A percentile compares a stretch with the other conserved stretches of the same genome.
phyloP scores from a whole-genome alignment of 306 rosid genomes.

The Dicorynia guianensis region DNA sequence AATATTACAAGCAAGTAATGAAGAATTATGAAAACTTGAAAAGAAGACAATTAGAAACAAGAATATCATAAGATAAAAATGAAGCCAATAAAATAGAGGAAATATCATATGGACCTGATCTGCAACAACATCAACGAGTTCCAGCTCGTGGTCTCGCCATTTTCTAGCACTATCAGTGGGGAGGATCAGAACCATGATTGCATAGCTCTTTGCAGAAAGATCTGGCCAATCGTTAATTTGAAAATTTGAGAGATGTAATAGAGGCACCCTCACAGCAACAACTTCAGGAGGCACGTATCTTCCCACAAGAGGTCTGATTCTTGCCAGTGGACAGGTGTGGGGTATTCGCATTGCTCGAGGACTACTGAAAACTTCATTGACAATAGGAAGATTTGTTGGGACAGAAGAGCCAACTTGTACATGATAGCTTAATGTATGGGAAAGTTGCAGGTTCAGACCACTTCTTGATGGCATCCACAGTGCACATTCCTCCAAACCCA shows the following conservation, averaged over 20 bases:
- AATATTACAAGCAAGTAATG: neutral
- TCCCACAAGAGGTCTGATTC: slow-evolving; percentile 75
- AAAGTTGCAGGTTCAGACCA: slow-evolving; percentile 75
- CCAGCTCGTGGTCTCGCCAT: slow-evolving; percentile 95
- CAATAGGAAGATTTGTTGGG: slow-evolving; percentile 68
- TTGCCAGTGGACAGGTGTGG: slow-evolving; percentile 73
- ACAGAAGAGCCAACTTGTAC: slow-evolving; percentile 79
- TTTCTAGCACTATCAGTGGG: slow-evolving; percentile 80
- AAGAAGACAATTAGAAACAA: neutral
- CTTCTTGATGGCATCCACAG: slow-evolving; percentile 90
- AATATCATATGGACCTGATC: slow-evolving; percentile 72
- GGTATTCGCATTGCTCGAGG: slow-evolving; percentile 75
- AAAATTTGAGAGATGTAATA: slow-evolving; percentile 79
- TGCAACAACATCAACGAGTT: slow-evolving; percentile 90
- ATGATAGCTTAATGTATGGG: slow-evolving; percentile 75
- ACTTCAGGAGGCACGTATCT: slow-evolving; percentile 81
- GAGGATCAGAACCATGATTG: slow-evolving; percentile 93
- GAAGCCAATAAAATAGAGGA: slow-evolving; percentile 27
- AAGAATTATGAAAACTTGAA: neutral
- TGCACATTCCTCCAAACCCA: slow-evolving; percentile 87
- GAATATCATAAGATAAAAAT: slow-evolving; percentile 5
- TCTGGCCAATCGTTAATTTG: slow-evolving; percentile 89
- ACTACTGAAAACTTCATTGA: slow-evolving; percentile 79
- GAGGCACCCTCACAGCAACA: slow-evolving; percentile 93
- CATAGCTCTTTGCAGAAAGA: slow-evolving; percentile 72